A percentile compares a stretch with the other conserved stretches of the same genome.
Evolutionary conservation across 2,329 filamentous ascomycete genomes (phyloP).

Genomic region (Botrytis squamosa): DNA sequence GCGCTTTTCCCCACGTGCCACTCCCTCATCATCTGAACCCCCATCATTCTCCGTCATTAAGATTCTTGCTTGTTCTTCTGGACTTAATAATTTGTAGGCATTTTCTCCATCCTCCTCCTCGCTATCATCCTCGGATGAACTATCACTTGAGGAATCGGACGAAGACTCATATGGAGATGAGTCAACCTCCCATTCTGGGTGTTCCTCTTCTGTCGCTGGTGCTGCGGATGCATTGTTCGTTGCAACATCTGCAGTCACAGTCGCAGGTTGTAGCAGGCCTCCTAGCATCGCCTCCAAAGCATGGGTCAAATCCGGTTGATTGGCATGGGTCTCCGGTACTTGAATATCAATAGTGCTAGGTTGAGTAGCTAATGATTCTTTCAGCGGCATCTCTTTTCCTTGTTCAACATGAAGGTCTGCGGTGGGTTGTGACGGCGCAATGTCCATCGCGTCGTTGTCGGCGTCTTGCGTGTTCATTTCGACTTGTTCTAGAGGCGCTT

Average conservation of each 20-base stretch:
- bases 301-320: constrained; percentile 32
- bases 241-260: not conserved
- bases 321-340: constrained; percentile 9
- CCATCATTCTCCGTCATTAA: constrained; percentile 75
- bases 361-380: not conserved
- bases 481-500: not conserved
- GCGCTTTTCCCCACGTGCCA: constrained; percentile 45
- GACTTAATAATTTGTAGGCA: constrained; percentile 70
- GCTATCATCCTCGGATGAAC: constrained; percentile 54
- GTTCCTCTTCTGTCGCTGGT: constrained; percentile 37
- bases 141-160: constrained; percentile 54
- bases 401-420: not conserved
- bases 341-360: not conserved
- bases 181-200: constrained; percentile 82
- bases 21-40: constrained; percentile 74
- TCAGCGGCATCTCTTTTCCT: not conserved
- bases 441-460: not conserved
- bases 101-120: constrained; percentile 54
- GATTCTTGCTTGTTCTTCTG: constrained; percentile 80
- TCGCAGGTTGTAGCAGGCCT: constrained; percentile 26
- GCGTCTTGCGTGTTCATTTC: not conserved
- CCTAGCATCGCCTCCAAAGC: constrained; percentile 37
- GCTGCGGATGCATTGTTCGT: not conserved
- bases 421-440: not conserved
- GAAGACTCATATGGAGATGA: constrained; percentile 74